Base-by-base conservation (phyloP, 768 basidiomycete species). In the Roridomyces roridus region DNA sequence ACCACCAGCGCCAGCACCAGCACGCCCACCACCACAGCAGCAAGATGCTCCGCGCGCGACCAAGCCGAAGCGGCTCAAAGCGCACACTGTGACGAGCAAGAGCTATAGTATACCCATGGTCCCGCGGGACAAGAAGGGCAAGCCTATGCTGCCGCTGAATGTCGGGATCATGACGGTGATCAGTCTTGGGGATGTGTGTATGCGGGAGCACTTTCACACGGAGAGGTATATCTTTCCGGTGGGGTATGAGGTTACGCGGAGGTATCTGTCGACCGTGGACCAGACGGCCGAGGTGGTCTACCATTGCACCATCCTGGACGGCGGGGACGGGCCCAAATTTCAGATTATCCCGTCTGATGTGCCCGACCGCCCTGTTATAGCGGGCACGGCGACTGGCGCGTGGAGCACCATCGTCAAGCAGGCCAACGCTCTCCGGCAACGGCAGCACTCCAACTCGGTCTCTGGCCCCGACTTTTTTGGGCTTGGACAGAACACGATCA, bases 401-500 rank as follows among this genome's bases (percentile, higher is more conserved):
- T 94, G 92, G 92, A 86, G 88, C 5, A 85, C 80, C 63, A 89
- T 94, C 61, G 91, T 94, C 46, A 88, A 86, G 66, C 85, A 89
- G 46, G 92, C 92, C 1, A 94, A 93, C 66, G 81, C 83, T 39
- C 85, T 94, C 57, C 85, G 92, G 45, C 87, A 90, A 67, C 80
- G 91, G 14, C 88, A 91, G 60, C 92, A 93, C 66, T 90, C 88
- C 40, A 93, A 93, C 70, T 91, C 89, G 6, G 90, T 94, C 14
- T 94, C 92, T 3, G 92, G 92, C 0, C 92, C 92, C 14, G 92
- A 94, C 72, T 93, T 93, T 70, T 94, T 92, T 67, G 92, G 92
- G 9, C 77, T 94, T 15, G 89, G 89, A 4, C 89, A 93, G 70
- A 93, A 93, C 67, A 89, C 89, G 5, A 92, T 94, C 77, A 94